A percentile compares a stretch with the other conserved stretches of the same genome.
Conservation (phyloP, 176 grass and related monocot genomes). For the Sorghum bicolor region Sorghum_bicolor_NCBIv3 NC_012871.2:67653501-67654000, state of each 20-base stretch:
- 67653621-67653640: not conserved
- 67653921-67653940: not conserved
- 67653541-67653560: not conserved
- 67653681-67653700: constrained; percentile 77
- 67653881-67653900: not conserved
- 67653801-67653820: not conserved
- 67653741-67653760: constrained; percentile 39
- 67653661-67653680: constrained; percentile 52
- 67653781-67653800: constrained; percentile 16
- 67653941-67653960: not conserved
- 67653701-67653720: constrained; percentile 79
- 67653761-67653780: constrained; percentile 1
- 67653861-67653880: constrained; percentile 16
- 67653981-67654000: constrained; percentile 26
- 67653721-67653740: constrained; percentile 65
- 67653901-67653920: not conserved
- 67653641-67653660: constrained; percentile 18
- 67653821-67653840: constrained; percentile 17
- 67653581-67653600: not conserved
- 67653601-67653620: not conserved
- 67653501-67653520: not conserved
- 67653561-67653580: not conserved
- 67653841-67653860: not conserved
- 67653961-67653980: constrained; percentile 41
- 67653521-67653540: not conserved